These are phyloP conservation scores for Penicillium canariense DNA, from an alignment of 495 filamentous ascomycete genomes.

Conservation along the genomic window DNA sequence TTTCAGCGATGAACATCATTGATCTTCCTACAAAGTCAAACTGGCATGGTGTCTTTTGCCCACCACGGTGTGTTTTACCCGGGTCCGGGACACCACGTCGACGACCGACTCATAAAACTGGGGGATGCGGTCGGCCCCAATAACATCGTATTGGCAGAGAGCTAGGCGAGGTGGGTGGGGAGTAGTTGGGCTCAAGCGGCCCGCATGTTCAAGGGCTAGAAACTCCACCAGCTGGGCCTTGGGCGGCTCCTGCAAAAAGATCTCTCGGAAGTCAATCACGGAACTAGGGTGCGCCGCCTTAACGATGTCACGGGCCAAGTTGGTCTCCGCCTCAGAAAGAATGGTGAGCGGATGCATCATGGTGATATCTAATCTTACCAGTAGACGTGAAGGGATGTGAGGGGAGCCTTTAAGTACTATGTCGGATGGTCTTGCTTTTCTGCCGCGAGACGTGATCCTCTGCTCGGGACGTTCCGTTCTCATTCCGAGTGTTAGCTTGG, in stretches of 20 bases:
- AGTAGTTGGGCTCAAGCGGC: constrained; percentile 43
- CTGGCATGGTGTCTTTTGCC: constrained; percentile 59
- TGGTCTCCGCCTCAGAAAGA: constrained; percentile 47
- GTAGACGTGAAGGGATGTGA: not conserved
- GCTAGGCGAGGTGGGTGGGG: constrained; percentile 57
- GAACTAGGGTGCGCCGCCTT: constrained; percentile 38
- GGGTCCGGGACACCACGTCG: constrained; percentile 49
- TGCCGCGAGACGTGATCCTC: too few species aligned
- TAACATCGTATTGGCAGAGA: constrained; percentile 65
- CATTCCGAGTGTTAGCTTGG: not conserved
- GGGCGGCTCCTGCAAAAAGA: constrained; percentile 51
- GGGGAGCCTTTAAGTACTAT: not conserved
- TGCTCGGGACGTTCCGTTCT: not conserved
- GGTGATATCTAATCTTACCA: not conserved
- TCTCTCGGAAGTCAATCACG: constrained; percentile 52
- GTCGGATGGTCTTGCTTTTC: not conserved
- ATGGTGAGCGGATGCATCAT: constrained; percentile 48
- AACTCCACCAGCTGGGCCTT: constrained; percentile 48
- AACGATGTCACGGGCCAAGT: constrained; percentile 47
- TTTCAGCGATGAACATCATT: too few species aligned
- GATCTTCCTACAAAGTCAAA: constrained; percentile 59
- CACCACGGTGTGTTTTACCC: constrained; percentile 52
- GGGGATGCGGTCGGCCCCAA: constrained; percentile 54
- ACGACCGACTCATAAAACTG: constrained; percentile 63
- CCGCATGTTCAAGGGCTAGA: constrained; percentile 50